Evolutionary conservation across 2,329 filamentous ascomycete genomes (phyloP).

Genomic region (Ustilaginoidea virens): DNA sequence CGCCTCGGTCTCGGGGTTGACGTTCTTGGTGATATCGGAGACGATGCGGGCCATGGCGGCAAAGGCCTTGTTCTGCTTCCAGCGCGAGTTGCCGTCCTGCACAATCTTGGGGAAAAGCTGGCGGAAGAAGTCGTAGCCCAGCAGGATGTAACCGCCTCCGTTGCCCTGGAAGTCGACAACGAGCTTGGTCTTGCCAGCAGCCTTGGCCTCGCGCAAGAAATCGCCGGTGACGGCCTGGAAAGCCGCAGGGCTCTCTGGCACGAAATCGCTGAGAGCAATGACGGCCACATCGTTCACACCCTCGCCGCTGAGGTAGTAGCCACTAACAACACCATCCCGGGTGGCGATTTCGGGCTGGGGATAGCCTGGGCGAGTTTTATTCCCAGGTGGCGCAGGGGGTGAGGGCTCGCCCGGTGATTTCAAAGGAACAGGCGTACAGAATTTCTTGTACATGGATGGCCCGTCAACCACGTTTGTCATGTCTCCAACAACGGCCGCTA

Average conservation of each 20-base stretch:
- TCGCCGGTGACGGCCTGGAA: slow-evolving; percentile 19
- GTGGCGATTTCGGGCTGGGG: slow-evolving; percentile 16
- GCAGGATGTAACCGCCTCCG: slow-evolving; percentile 40
- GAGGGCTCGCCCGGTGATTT: slow-evolving; percentile 1
- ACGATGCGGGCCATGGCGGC: slow-evolving; percentile 26
- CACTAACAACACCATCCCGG: slow-evolving; percentile 8
- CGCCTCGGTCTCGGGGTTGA: slow-evolving; percentile 28
- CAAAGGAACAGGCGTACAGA: slow-evolving; percentile 12
- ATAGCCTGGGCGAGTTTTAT: slow-evolving; percentile 9
- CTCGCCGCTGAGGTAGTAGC: slow-evolving; percentile 20
- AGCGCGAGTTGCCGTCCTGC: slow-evolving; percentile 21
- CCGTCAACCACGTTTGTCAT: slow-evolving; percentile 17
- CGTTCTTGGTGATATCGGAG: slow-evolving; percentile 25
- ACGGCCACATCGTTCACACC: slow-evolving; percentile 20
- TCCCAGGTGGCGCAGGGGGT: background rate
- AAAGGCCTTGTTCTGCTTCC: slow-evolving; percentile 25
- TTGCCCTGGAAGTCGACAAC: slow-evolving; percentile 32
- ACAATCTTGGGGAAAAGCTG: slow-evolving; percentile 29
- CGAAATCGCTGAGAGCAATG: slow-evolving; percentile 10
- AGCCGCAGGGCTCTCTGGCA: slow-evolving; percentile 12
- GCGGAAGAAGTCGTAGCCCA: slow-evolving; percentile 48
- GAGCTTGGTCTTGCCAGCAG: slow-evolving; percentile 40
- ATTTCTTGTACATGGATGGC: slow-evolving; percentile 16
- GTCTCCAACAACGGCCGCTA: slow-evolving; percentile 13
- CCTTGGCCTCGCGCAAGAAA: slow-evolving; percentile 20